Evolutionary conservation across 805 yeast species (phyloP), one percentile per base, ranked within the genome.

Genomic region (Yarrowia porcina): DNA sequence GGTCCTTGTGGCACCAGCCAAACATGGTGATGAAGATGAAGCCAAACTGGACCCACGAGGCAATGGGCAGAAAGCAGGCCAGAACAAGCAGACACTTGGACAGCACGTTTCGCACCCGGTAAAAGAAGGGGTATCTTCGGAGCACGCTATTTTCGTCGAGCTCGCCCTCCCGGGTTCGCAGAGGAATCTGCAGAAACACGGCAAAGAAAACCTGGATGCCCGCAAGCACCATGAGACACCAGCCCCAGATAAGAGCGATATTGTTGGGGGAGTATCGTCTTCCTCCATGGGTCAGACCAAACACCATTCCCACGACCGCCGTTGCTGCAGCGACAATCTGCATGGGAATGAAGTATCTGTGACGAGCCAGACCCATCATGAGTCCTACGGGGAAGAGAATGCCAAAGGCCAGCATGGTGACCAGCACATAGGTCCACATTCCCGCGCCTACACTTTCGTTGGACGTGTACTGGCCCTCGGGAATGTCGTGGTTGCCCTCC

Each of bases 1-100:
- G 94, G 35, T 73, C 79, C 13, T 20, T 8, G 68, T 90, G 85
- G 75, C 98, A 93, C 74, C 91, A 93, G 1, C 97, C 97, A 66
- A 90, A 83, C 66, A 91, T 71, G 1, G 96, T 88, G 47, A 89
- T 86, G 6, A 93, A 90, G 0, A 96, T 93, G 76, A 93, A 75
- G 59, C 91, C 85, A 32, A 83, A 81, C 66, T 89, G 85, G 10
- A 91, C 86, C 88, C 96, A 90, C 9, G 96, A 94, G 28, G 76
- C 66, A 7, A 77, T 66, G 7, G 81, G 80, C 66, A 77, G 74
- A 33, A 70, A 44, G n/a, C 73, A 63, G 5, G 77, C 73, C 9
- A 72, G 65, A 2, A 72, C 61, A 15, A 56, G 39, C n/a, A 56
- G 61, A 20, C 47, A 39, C 39, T 68, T 57, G 63, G 72, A 69